Evolutionary conservation across 768 basidiomycete species (phyloP), one percentile per base, ranked within the genome.

Genomic region (Phlebiopsis gigantea): DNA sequence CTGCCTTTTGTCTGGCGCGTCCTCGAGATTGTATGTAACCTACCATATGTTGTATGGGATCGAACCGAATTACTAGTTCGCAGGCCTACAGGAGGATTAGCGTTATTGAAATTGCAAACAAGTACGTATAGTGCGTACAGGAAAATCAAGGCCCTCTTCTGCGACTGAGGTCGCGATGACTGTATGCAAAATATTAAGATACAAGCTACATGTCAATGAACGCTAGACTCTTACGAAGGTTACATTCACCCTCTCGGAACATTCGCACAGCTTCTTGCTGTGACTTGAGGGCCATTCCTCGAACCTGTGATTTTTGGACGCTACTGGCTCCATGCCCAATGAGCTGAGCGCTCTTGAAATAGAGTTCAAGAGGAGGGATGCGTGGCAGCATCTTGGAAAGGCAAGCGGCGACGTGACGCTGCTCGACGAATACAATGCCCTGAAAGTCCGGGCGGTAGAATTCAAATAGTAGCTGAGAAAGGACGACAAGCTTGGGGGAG

Each of bases 81-180:
- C 92, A 94, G 10, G 86, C 86, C 88, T 90, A 30, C 4, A 19
- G 12, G 51, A 31, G 39, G n/a, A 24, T n/a, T 25, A 45, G 53
- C 29, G 25, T 15, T 34, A 43, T 17, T 39, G 47, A 39, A 9
- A 39, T 39, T 10, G 2, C 4, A 39, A 39, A 3, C 28, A 22
- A 70, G n/a, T n/a, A n/a, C n/a, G n/a, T n/a, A n/a, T n/a, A n/a
- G n/a, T n/a, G n/a, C 80, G 54, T 65, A 88, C 87, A 22, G 87
- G 88, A 72, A 96, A 92, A 68, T 96, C 93, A 17, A 96, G 78
- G 0, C 93, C 93, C 73, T 96, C 93, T 69, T 96, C 93, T 0
- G 91, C 93, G 14, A 95, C 91, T 5, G 86, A 85, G 0, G 91
- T 93, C 4, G 91, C 88, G 60, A 94, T 76, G 21, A 94, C 87